A percentile compares a stretch with the other conserved stretches of the same genome.
Conservation (phyloP, 176 grass and related monocot genomes). For the Oryza brachyantha region DNA sequence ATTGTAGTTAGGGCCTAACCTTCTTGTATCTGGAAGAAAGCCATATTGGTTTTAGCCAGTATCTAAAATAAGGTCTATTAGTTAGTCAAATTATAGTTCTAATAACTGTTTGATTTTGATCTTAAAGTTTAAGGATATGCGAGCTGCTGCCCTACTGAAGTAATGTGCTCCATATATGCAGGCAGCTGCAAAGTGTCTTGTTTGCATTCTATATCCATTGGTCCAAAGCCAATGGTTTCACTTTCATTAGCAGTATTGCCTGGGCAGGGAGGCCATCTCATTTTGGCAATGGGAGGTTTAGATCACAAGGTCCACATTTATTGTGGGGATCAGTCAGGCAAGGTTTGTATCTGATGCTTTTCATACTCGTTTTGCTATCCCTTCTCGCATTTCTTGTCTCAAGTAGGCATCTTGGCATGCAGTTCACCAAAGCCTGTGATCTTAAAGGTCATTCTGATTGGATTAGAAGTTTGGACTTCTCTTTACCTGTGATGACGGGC, state of each 20-base stretch:
- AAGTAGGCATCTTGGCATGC: slow-evolving; percentile 16
- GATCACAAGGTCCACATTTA: slow-evolving; percentile 94
- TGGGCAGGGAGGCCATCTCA: slow-evolving; percentile 36
- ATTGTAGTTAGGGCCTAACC: neutral
- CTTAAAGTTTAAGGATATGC: neutral
- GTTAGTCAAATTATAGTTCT: neutral
- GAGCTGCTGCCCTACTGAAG: neutral
- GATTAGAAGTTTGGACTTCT: slow-evolving; percentile 97
- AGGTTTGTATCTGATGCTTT: slow-evolving; percentile 50
- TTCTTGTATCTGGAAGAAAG: neutral
- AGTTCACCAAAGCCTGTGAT: slow-evolving; percentile 81
- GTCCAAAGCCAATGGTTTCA: slow-evolving; percentile 93
- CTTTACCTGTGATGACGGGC: slow-evolving; percentile 53
- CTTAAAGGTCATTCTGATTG: slow-evolving; percentile 98
- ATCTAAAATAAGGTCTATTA: neutral
- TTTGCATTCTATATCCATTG: slow-evolving; percentile 70
- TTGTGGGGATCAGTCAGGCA: slow-evolving; percentile 54
- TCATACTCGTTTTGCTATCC: neutral
- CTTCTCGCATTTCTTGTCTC: slow-evolving; percentile 8
- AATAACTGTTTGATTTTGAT: neutral
- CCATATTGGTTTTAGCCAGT: neutral
- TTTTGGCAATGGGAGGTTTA: slow-evolving; percentile 97
- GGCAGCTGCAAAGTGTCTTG: slow-evolving; percentile 70
- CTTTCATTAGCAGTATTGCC: slow-evolving; percentile 76
- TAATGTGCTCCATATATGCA: slow-evolving; percentile 27